phyloP scores from a whole-genome alignment of 768 basidiomycete species.

The Rossbeevera mucosa region DNA sequence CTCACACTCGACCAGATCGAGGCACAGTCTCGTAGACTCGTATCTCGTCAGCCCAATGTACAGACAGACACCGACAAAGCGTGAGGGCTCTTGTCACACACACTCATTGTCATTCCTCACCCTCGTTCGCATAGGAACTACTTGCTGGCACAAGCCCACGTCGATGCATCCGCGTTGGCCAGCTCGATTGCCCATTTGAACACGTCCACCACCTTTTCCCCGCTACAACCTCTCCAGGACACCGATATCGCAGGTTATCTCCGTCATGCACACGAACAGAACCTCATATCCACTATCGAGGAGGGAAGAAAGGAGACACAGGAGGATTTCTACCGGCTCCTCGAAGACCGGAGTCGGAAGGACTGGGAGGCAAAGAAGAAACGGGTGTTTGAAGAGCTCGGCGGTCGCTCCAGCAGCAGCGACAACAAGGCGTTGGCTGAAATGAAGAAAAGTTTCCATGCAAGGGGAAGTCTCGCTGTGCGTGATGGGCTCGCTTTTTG shows the following conservation, averaged over 20 bases:
- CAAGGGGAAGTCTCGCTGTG: conserved; percentile 53
- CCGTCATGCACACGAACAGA: conserved; percentile 92
- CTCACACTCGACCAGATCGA: conserved; percentile 95
- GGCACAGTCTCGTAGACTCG: conserved; percentile 30
- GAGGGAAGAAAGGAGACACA: conserved; percentile 77
- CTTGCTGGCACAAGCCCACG: neutral
- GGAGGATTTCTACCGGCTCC: conserved; percentile 74
- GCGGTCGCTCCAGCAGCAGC: conserved; percentile 53
- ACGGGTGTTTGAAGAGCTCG: conserved; percentile 84
- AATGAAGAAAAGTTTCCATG: conserved; percentile 58
- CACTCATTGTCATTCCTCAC: conserved; percentile 4
- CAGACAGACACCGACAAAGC: conserved; percentile 64
- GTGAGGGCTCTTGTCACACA: conserved; percentile 37
- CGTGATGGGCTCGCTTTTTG: conserved; percentile 19
- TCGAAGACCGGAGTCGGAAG: conserved; percentile 68
- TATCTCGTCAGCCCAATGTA: conserved; percentile 22
- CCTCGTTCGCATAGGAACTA: neutral
- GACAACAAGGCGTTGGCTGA: conserved; percentile 55
- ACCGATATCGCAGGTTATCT: conserved; percentile 92
- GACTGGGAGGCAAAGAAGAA: conserved; percentile 93
- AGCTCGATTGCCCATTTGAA: conserved; percentile 81
- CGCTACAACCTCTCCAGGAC: conserved; percentile 89
- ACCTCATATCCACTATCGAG: conserved; percentile 90
- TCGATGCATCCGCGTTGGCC: conserved; percentile 66
- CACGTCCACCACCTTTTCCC: conserved; percentile 77